These are phyloP conservation scores for Fusarium domesticum DNA, from an alignment of 2,329 filamentous ascomycete species.

Conservation along the genomic window DNA sequence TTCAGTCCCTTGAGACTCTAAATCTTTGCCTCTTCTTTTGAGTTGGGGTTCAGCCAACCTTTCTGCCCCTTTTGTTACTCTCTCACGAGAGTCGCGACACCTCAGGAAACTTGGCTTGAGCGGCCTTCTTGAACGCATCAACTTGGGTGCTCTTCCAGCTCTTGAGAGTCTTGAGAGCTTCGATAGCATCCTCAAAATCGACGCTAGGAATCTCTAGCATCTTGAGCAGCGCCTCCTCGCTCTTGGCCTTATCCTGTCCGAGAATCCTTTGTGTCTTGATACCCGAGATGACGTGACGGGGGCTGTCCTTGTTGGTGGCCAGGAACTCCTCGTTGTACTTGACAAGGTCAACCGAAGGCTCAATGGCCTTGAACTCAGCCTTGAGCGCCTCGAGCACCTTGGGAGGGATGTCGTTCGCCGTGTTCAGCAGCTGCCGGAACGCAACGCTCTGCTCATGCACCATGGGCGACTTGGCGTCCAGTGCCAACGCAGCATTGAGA, in stretches of 20 bases:
- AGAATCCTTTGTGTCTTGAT: constrained; percentile 59
- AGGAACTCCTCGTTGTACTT: constrained; percentile 67
- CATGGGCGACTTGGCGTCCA: constrained; percentile 67
- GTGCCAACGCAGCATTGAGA: constrained; percentile 66
- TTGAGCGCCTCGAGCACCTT: constrained; percentile 69
- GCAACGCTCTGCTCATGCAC: constrained; percentile 72
- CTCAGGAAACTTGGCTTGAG: constrained; percentile 49
- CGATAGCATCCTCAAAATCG: constrained; percentile 55
- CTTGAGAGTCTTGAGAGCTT: constrained; percentile 42
- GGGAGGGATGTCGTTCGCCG: constrained; percentile 55
- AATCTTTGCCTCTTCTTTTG: constrained; percentile 4
- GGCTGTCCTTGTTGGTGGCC: constrained; percentile 58
- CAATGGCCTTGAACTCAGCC: constrained; percentile 60
- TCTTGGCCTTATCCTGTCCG: constrained; percentile 53
- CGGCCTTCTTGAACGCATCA: constrained; percentile 47
- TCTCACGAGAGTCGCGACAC: constrained; percentile 45
- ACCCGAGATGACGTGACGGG: constrained; percentile 60
- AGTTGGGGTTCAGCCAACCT: not conserved
- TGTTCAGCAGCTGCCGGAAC: constrained; percentile 62
- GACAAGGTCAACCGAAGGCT: constrained; percentile 56
- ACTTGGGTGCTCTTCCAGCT: constrained; percentile 50
- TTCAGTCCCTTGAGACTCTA: too few species aligned
- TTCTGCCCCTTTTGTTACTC: not conserved
- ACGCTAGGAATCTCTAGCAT: constrained; percentile 51
- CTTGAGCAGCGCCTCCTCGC: constrained; percentile 61